Percentiles rank a stretch among this genome's conserved stretches.
These are phyloP conservation scores for Rhynchospora breviuscula DNA, from an alignment of 176 grass and related monocot genomes.

Conservation along the genomic window DNA sequence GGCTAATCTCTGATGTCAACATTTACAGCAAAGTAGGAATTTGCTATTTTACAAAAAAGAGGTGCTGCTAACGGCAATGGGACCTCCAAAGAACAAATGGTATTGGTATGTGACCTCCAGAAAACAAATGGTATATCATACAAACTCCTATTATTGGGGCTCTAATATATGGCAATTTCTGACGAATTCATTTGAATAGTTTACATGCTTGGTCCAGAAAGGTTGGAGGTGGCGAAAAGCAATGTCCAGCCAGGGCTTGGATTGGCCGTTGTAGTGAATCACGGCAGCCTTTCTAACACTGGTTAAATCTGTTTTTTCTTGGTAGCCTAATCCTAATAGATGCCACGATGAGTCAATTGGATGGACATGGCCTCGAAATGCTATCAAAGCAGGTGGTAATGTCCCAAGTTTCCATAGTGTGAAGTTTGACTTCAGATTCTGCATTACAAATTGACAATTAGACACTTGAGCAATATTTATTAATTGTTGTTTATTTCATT, in stretches of 20 bases:
- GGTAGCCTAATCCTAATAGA: slow-evolving; percentile 89
- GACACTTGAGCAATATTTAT: neutral
- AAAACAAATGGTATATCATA: slow-evolving; percentile 63
- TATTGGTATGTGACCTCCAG: slow-evolving; percentile 30
- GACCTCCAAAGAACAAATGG: slow-evolving; percentile 23
- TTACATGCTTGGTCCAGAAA: slow-evolving; percentile 92
- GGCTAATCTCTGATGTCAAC: neutral
- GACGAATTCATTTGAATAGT: slow-evolving; percentile 87
- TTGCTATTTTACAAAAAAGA: slow-evolving; percentile 24
- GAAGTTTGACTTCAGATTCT: slow-evolving; percentile 95
- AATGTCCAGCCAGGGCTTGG: slow-evolving; percentile 95
- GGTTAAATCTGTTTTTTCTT: slow-evolving; percentile 79
- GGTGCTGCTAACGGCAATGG: neutral
- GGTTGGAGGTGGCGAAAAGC: slow-evolving; percentile 81
- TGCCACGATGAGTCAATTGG: slow-evolving; percentile 85
- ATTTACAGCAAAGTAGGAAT: slow-evolving; percentile 27
- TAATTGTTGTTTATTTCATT: neutral
- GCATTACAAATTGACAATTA: slow-evolving; percentile 26
- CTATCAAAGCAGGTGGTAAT: slow-evolving; percentile 88
- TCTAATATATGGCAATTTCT: slow-evolving; percentile 93
- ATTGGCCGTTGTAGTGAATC: slow-evolving; percentile 93
- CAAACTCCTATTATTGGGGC: slow-evolving; percentile 56
- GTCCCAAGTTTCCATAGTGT: slow-evolving; percentile 97
- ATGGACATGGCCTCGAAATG: slow-evolving; percentile 86
- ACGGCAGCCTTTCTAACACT: slow-evolving; percentile 72